These are phyloP conservation scores for Salix dunnii DNA, from an alignment of 345 rosid species.

Conservation along the genomic window DNA sequence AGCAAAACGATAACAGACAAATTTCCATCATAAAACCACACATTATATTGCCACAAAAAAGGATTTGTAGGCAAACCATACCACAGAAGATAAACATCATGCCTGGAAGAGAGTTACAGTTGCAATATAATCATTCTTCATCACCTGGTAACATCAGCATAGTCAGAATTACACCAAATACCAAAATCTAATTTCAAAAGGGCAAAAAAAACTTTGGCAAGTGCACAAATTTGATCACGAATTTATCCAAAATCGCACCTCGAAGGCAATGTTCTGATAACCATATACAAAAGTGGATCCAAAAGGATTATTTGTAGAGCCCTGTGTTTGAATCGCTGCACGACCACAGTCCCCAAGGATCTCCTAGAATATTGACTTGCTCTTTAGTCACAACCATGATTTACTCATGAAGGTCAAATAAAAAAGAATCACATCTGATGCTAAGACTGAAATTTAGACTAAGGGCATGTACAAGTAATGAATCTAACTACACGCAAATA, in stretches of 20 bases:
- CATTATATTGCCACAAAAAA: neutral
- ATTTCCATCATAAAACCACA: neutral
- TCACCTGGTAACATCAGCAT: constrained; percentile 55
- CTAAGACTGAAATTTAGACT: neutral
- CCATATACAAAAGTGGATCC: constrained; percentile 97
- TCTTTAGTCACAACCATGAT: neutral
- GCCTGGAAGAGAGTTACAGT: constrained; percentile 86
- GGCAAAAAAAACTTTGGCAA: neutral
- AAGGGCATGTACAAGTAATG: neutral
- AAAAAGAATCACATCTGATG: neutral
- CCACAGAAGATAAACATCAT: constrained; percentile 33
- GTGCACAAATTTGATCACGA: neutral
- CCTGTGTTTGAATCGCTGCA: constrained; percentile 97
- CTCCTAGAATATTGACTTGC: constrained; percentile 42
- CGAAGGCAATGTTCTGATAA: constrained; percentile 88
- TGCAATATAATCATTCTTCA: constrained; percentile 91
- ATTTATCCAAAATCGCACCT: constrained; percentile 42
- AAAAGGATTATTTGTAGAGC: constrained; percentile 89
- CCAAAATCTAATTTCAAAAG: neutral
- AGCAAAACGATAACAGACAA: neutral
- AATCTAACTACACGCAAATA: no score
- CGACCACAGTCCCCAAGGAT: constrained; percentile 95
- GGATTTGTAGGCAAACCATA: neutral
- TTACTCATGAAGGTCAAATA: no score
- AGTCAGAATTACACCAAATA: constrained; percentile 1